Base-by-base conservation (phyloP, 345 rosid species). In the Rubroshorea leprosula region DNA sequence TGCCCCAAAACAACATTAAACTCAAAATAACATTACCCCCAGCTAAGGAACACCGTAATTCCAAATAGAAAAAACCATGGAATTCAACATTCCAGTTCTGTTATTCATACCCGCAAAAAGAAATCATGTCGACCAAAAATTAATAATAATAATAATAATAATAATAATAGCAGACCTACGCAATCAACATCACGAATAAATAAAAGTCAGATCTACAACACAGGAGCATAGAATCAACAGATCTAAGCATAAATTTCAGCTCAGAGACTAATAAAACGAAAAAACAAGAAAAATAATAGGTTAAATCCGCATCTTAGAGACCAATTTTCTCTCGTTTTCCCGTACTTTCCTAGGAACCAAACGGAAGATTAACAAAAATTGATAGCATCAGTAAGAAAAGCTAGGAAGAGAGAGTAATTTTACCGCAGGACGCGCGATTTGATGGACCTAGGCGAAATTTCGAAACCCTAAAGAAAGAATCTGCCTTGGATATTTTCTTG, bases 401-500 rank as follows among this genome's bases (percentile, higher is more conserved):
- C 1, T 3, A 49, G 53, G 21, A 23, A 38, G 21, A 14, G 29
- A 19, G 31, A 22, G 47, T 26, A 12, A n/a, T 3, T 8, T 54
- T 60, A 60, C 71, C 56, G 47, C 18, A 5, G 16, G 7, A 38
- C 10, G 57, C 57, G 71, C 61, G 52, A 21, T 60, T 44, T 24
- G 27, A 25, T 23, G 48, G 49, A 47, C 5, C 19, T 3, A 24
- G 27, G 29, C 38, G 51, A 47, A 57, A 16, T 29, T 55, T 49
- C 35, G 45, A 60, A 60, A 67, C 71, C 71, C 63, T 60, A 51
- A 25, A 22, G 23, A 44, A 4, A 2, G 14, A 44, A n/a, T n/a
- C n/a, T n/a, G 57, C 13, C 51, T 39, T 15, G 18, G 55, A 60
- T 51, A 51, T 46, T 61, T 61, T 5, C 16, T 14, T 29, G 38